Evolutionary conservation across 2,329 filamentous ascomycete genomes (phyloP).

Genomic region (Cordyceps fumosorosea): DNA sequence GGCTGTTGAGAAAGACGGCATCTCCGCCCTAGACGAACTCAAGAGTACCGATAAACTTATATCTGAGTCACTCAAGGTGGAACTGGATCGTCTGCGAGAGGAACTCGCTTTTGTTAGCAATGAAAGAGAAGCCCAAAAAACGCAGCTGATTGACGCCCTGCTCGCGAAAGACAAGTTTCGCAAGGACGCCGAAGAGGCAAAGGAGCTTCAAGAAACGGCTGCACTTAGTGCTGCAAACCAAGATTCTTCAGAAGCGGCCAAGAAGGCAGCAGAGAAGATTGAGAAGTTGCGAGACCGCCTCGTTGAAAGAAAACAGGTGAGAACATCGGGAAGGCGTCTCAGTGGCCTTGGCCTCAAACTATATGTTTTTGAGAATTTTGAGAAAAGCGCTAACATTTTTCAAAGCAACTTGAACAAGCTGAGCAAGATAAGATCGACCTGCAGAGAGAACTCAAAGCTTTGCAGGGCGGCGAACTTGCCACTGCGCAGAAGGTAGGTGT

Average conservation of each 20-base stretch:
- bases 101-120: constrained; percentile 42
- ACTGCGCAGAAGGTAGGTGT: constrained; percentile 47
- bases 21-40: constrained; percentile 50
- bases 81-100: constrained; percentile 49
- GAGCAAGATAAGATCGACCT: constrained; percentile 51
- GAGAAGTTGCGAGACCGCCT: constrained; percentile 51
- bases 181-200: constrained; percentile 44
- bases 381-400: neutral
- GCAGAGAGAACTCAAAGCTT: constrained; percentile 47
- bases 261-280: constrained; percentile 45
- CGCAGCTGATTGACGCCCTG: constrained; percentile 53
- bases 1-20: constrained; percentile 47
- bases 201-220: constrained; percentile 33
- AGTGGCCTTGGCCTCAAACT: neutral
- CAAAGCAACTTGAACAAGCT: constrained; percentile 51
- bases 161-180: constrained; percentile 55
- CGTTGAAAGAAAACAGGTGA: constrained; percentile 54
- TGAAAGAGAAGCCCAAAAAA: constrained; percentile 51
- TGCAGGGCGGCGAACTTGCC: constrained; percentile 41
- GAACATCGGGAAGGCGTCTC: constrained; percentile 20
- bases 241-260: constrained; percentile 29
- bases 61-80: constrained; percentile 49
- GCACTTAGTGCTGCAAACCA: constrained; percentile 29
- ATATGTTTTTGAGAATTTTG: no score
- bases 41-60: constrained; percentile 54